Evolutionary conservation across 1,139 yeast species (phyloP).

Genomic region (Candida buenavistaensis): DNA sequence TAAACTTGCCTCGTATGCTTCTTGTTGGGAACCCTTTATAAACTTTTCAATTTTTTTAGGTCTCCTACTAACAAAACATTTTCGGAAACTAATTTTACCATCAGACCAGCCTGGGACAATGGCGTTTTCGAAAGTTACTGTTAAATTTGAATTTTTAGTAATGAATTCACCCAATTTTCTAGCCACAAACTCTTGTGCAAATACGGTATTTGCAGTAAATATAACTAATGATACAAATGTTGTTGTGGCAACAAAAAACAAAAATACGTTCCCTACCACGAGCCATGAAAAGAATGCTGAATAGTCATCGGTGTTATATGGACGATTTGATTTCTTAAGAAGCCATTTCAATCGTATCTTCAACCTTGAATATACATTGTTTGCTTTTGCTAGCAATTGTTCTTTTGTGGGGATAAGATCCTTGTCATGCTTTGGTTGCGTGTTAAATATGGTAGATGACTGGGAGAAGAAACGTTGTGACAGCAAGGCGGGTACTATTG

Average conservation of each 20-base stretch:
- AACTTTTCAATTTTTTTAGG: slow-evolving; percentile 59
- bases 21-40: slow-evolving; percentile 73
- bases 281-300: slow-evolving; percentile 91
- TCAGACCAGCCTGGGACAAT: slow-evolving; percentile 94
- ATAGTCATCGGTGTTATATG: slow-evolving; percentile 85
- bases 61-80: slow-evolving; percentile 83
- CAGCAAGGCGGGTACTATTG: not conserved
- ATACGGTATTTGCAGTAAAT: slow-evolving; percentile 79
- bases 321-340: slow-evolving; percentile 53
- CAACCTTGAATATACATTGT: slow-evolving; percentile 48
- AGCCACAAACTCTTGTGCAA: slow-evolving; percentile 89
- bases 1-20: slow-evolving; percentile 53
- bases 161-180: slow-evolving; percentile 75
- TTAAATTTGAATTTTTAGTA: slow-evolving; percentile 81
- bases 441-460: not conserved
- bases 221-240: slow-evolving; percentile 80
- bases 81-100: slow-evolving; percentile 79
- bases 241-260: slow-evolving; percentile 84
- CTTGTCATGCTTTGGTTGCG: not conserved
- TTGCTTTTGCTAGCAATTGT: slow-evolving; percentile 54
- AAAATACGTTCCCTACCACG: slow-evolving; percentile 77
- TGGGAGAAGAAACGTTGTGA: not conserved
- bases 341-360: slow-evolving; percentile 69
- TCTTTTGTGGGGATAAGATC: slow-evolving; percentile 33
- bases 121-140: slow-evolving; percentile 90